Percentiles rank a stretch among this genome's conserved stretches.
phyloP scores from a whole-genome alignment of 768 basidiomycete genomes.

The Mycena maculata region DNA sequence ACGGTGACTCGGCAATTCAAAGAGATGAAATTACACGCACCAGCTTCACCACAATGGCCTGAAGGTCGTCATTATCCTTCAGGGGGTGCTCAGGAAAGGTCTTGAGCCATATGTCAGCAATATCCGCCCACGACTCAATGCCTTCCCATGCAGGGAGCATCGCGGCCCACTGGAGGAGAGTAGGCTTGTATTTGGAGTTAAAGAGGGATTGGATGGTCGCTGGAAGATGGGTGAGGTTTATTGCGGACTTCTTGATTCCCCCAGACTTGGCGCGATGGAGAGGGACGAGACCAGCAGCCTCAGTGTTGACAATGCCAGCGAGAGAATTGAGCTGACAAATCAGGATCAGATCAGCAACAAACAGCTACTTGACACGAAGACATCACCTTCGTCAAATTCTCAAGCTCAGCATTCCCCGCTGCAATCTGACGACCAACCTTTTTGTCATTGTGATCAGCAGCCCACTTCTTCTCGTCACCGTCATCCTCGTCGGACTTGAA shows the following conservation, averaged over 20 bases:
- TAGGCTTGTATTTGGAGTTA: too few species aligned
- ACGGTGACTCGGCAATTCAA: background rate
- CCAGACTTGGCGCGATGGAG: background rate
- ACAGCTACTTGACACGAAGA: background rate
- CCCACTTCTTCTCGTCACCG: background rate
- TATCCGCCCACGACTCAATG: background rate
- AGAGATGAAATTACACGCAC: background rate
- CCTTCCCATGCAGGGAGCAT: background rate
- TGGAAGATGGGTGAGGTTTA: background rate
- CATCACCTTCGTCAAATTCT: background rate
- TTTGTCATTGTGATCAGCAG: background rate
- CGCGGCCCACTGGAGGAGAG: background rate
- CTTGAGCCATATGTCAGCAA: background rate
- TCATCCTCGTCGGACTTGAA: conserved; percentile 3
- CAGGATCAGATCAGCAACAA: background rate
- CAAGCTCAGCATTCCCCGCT: too few species aligned
- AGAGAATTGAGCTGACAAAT: background rate
- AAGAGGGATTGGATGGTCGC: too few species aligned
- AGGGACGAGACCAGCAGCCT: background rate
- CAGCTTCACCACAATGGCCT: background rate
- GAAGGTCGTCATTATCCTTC: background rate
- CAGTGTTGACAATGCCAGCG: conserved; percentile 6
- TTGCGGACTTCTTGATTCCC: too few species aligned
- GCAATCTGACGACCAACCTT: too few species aligned
- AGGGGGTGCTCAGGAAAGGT: background rate